Percentiles rank a stretch among this genome's conserved stretches.
These are phyloP conservation scores for Cucurbita moschata DNA, from an alignment of 306 rosid species.

Conservation along the genomic window DNA sequence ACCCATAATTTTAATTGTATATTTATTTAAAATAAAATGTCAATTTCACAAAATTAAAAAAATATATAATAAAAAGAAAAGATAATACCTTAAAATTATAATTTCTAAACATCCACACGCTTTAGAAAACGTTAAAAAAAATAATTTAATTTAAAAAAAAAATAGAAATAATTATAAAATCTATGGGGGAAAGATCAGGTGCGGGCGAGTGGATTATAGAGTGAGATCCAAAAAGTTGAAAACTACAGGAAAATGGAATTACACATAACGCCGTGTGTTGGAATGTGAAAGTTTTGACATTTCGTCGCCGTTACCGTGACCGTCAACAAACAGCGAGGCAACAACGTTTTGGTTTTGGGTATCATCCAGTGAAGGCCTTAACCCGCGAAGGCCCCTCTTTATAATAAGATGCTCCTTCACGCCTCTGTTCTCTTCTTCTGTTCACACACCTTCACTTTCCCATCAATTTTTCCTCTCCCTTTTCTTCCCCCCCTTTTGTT, in stretches of 20 bases:
- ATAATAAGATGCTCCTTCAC: background rate
- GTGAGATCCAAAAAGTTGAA: background rate
- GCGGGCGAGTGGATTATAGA: background rate
- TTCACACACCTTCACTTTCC: background rate
- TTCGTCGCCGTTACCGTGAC: background rate
- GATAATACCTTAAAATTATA: no score
- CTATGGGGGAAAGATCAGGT: background rate
- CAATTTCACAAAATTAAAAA: no score
- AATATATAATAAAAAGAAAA: no score
- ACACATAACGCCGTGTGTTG: background rate
- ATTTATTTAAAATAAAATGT: background rate
- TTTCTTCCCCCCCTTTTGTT: background rate
- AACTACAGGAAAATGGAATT: background rate
- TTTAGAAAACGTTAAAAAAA: background rate
- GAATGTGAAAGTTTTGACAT: background rate
- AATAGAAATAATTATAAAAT: background rate
- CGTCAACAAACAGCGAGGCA: slow-evolving; percentile 4
- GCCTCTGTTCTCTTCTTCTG: background rate
- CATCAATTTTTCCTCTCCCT: background rate
- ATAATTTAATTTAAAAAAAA: background rate
- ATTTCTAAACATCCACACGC: background rate
- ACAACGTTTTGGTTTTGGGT: slow-evolving; percentile 7
- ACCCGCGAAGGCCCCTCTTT: background rate
- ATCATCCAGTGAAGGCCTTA: slow-evolving; percentile 2
- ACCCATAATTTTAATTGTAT: no score